phyloP scores from a whole-genome alignment of 2,329 filamentous ascomycete species.

The Pseudogymnoascus sp. region DNA sequence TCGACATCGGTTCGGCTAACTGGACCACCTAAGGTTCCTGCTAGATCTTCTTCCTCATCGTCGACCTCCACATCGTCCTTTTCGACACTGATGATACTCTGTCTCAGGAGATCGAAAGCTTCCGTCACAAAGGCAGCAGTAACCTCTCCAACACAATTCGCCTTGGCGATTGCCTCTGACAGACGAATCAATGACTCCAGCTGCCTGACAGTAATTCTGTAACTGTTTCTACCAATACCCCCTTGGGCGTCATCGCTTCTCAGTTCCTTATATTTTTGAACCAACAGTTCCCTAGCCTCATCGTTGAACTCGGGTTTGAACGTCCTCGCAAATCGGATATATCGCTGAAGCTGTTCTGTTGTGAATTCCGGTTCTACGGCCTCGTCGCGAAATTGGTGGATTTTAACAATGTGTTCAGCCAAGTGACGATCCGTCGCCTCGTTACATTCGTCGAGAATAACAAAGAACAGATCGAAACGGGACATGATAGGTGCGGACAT shows the following conservation, averaged over 20 bases:
- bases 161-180: slow-evolving; percentile 95
- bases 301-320: slow-evolving; percentile 90
- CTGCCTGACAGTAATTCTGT: slow-evolving; percentile 94
- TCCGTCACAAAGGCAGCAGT: slow-evolving; percentile 79
- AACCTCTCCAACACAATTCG: slow-evolving; percentile 91
- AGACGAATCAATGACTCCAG: slow-evolving; percentile 92
- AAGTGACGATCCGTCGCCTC: slow-evolving; percentile 84
- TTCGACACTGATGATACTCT: slow-evolving; percentile 96
- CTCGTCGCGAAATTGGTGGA: slow-evolving; percentile 87
- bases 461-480: slow-evolving; percentile 97
- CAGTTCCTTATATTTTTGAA: slow-evolving; percentile 92
- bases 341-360: slow-evolving; percentile 92
- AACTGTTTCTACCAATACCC: slow-evolving; percentile 87
- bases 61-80: slow-evolving; percentile 96
- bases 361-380: slow-evolving; percentile 89
- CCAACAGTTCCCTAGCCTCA: slow-evolving; percentile 76
- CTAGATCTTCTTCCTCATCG: slow-evolving; percentile 59
- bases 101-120: slow-evolving; percentile 81
- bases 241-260: slow-evolving; percentile 89
- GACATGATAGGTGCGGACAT: slow-evolving; percentile 99
- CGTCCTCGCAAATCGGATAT: slow-evolving; percentile 91
- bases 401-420: slow-evolving; percentile 86
- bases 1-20: slow-evolving; percentile 36
- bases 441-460: slow-evolving; percentile 94
- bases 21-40: slow-evolving; percentile 38